Conservation (phyloP, 2,329 filamentous ascomycete species). For the Tolypocladium tropicale region DNA sequence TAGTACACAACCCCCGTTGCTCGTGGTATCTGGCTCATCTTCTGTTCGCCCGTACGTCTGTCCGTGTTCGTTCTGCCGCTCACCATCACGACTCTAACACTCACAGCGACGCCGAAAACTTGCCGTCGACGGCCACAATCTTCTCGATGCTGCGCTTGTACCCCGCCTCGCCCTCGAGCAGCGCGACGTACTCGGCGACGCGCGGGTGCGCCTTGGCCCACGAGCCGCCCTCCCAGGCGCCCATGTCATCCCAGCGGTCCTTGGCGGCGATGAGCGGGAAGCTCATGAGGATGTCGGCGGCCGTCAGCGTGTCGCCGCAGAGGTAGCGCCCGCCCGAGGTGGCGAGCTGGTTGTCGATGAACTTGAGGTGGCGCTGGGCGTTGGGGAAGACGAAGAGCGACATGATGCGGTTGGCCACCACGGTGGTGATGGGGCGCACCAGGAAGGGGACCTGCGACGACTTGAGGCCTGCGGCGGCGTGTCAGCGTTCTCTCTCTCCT, state of each 20-base stretch:
- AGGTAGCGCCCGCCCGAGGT: slow-evolving; percentile 36
- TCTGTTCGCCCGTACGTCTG: background rate
- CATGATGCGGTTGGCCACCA: slow-evolving; percentile 32
- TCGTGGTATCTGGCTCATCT: background rate
- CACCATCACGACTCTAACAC: too few species aligned
- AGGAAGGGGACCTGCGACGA: slow-evolving; percentile 38
- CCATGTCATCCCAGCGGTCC: slow-evolving; percentile 27
- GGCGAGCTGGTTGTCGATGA: slow-evolving; percentile 38
- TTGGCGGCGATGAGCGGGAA: slow-evolving; percentile 38
- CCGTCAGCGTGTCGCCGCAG: slow-evolving; percentile 37
- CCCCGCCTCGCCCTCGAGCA: slow-evolving; percentile 33
- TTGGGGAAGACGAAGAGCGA: slow-evolving; percentile 35
- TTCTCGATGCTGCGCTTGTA: slow-evolving; percentile 37
- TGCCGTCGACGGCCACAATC: slow-evolving; percentile 38
- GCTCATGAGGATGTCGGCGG: slow-evolving; percentile 44
- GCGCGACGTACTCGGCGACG: slow-evolving; percentile 34
- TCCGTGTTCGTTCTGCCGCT: too few species aligned
- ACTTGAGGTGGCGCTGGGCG: slow-evolving; percentile 32
- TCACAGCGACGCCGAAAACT: slow-evolving; percentile 13
- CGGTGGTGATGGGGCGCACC: slow-evolving; percentile 38
- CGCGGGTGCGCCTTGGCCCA: slow-evolving; percentile 31
- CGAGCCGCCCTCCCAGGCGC: slow-evolving; percentile 28
- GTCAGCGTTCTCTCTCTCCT: background rate
- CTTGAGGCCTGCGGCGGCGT: slow-evolving; percentile 26
- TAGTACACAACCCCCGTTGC: background rate